These are phyloP conservation scores for Sphaerobolus stellatus DNA, from an alignment of 1,284 basidiomycete genomes.

Conservation along the genomic window DNA sequence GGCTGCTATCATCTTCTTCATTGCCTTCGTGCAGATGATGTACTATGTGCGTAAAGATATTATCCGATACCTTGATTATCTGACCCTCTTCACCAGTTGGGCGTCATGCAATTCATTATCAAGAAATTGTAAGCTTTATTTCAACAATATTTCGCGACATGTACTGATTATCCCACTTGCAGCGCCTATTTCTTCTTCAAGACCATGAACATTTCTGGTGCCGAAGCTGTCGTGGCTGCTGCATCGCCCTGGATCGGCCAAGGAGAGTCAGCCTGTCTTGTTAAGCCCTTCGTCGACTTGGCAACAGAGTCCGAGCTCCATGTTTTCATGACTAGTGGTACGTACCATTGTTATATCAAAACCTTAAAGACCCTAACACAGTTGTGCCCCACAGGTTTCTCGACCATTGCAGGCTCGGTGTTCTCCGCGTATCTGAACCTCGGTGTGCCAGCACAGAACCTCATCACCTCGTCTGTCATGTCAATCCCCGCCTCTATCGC, in stretches of 20 bases:
- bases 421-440: conserved; percentile 80
- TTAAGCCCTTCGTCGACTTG: conserved; percentile 81
- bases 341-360: conserved; percentile 22
- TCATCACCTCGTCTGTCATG: conserved; percentile 92
- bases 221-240: conserved; percentile 89
- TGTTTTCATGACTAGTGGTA: conserved; percentile 85
- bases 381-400: conserved; percentile 51
- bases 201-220: conserved; percentile 82
- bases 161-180: conserved; percentile 5
- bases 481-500: conserved; percentile 92
- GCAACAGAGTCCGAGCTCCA: conserved; percentile 92
- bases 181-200: conserved; percentile 94
- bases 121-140: conserved; percentile 61
- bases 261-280: conserved; percentile 83
- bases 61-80: not conserved
- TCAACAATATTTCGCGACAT: conserved; percentile 4
- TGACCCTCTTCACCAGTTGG: conserved; percentile 43
- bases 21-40: conserved; percentile 85
- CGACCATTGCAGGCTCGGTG: conserved; percentile 89
- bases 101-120: conserved; percentile 88
- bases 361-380: not conserved
- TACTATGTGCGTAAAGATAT: conserved; percentile 53
- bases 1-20: conserved; percentile 79
- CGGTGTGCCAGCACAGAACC: conserved; percentile 80
- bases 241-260: conserved; percentile 91